Evolutionary conservation across 495 filamentous ascomycete genomes (phyloP).

Genomic region (Neurospora cerealis): DNA sequence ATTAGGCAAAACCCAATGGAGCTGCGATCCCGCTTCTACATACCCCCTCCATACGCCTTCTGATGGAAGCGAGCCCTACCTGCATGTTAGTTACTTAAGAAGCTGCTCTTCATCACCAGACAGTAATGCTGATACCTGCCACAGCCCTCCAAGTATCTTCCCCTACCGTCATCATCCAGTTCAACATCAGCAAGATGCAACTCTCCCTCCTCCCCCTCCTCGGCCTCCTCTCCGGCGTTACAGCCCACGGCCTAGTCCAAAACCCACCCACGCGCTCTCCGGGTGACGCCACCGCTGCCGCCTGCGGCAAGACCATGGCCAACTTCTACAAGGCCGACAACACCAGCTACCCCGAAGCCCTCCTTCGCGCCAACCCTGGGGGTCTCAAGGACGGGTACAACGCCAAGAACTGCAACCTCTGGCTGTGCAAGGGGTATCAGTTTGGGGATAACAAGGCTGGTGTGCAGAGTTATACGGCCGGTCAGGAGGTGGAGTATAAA

Average conservation of each 20-base stretch:
- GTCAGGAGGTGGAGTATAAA: constrained; percentile 48
- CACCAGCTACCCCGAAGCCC: constrained; percentile 58
- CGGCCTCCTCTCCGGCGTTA: constrained; percentile 40
- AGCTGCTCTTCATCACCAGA: neutral
- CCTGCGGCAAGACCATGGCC: constrained; percentile 53
- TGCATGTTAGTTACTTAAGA: neutral
- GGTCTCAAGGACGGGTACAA: constrained; percentile 48
- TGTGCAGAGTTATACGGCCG: constrained; percentile 50
- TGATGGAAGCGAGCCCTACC: neutral
- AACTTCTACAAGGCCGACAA: constrained; percentile 52
- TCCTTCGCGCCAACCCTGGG: constrained; percentile 45
- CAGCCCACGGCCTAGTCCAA: constrained; percentile 54
- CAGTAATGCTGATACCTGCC: neutral
- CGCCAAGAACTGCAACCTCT: constrained; percentile 50
- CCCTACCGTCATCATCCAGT: neutral
- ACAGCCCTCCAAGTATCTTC: neutral
- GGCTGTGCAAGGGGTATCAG: constrained; percentile 63
- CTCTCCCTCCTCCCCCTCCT: constrained; percentile 25
- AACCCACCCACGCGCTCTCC: constrained; percentile 49
- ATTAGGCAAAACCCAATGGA: constrained; percentile 12
- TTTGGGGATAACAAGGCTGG: constrained; percentile 61
- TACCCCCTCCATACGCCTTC: neutral
- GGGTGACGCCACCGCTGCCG: constrained; percentile 46
- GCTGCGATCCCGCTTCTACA: neutral
- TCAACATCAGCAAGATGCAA: constrained; percentile 5